Evolutionary conservation across 306 rosid genomes (phyloP).

Genomic region (Fagus sylvatica): DNA sequence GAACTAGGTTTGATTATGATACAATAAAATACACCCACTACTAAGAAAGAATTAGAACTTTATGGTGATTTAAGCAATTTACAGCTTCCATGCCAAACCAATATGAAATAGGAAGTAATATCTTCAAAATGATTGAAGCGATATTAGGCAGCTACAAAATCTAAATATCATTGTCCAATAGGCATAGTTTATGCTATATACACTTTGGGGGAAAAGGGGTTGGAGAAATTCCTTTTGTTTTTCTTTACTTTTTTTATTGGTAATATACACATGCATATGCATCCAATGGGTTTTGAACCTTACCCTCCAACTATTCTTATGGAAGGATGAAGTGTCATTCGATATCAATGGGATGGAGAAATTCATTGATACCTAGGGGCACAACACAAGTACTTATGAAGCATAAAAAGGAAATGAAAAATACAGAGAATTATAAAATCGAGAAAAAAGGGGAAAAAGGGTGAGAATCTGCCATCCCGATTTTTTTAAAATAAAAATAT

Average conservation of each 20-base stretch:
- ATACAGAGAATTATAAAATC: not conserved
- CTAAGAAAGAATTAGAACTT: conserved; percentile 21
- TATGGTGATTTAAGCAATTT: conserved; percentile 16
- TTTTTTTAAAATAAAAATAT: not conserved
- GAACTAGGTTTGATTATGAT: not conserved
- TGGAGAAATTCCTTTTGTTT: conserved; percentile 16
- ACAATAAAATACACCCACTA: conserved; percentile 12
- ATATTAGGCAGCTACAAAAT: conserved; percentile 12
- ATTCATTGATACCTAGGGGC: not conserved
- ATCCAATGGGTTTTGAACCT: no score
- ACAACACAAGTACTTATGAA: not conserved
- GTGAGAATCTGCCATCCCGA: not conserved
- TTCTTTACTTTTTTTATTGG: not conserved
- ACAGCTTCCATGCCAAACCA: not conserved
- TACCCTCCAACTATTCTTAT: no score
- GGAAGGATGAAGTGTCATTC: no score
- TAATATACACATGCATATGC: no score
- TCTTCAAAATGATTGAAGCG: not conserved
- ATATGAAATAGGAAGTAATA: not conserved
- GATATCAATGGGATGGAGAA: not conserved
- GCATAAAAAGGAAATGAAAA: not conserved
- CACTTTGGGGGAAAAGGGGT: conserved; percentile 12
- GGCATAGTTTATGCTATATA: conserved; percentile 15
- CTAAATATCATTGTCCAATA: conserved; percentile 20
- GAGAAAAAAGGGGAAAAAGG: not conserved